Evolutionary conservation across 805 yeast genomes (phyloP), one percentile per base, ranked within the genome.

Genomic region (Suhomyces emberorum): DNA sequence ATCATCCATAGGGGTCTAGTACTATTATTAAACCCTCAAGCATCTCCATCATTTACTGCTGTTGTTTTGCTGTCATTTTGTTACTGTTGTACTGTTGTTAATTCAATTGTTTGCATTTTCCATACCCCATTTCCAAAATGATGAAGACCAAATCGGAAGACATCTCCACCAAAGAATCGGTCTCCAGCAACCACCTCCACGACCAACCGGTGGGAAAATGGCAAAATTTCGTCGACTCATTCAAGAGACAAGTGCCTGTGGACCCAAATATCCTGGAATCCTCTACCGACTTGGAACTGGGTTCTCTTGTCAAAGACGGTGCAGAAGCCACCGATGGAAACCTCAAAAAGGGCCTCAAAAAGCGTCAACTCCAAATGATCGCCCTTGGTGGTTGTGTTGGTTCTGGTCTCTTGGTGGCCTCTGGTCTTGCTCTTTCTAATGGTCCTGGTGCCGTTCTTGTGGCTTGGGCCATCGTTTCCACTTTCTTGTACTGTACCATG

Each of bases 341-440:
- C 15, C 44, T 55, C 15, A 47, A 51, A 28, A 53, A 54, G 28
- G 51, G 52, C 12, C 52, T 57, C 22, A 59, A 57, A 27, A 54
- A 57, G 34, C 39, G 64, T 34, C 67, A 61, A 37, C 38, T 61
- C 7, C 65, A 57, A 42, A 59, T 67, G 60, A 67, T 67, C 32
- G 63, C 70, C 4, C 49, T 67, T 19, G 69, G 70, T 4, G 69
- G 70, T 1, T 65, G 71, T 43, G 66, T 67, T 14, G 72, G 72
- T 0, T 51, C 62, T 19, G 72, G 72, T 4, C 51, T 67, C 28
- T 60, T 67, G 37, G 63, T 67, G 30, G 72, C 64, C 1, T 54
- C 62, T 1, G 72, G 72, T 1, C 42, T 55, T 27, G 67, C 72
- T 11, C 52, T 67, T 25, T 44, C 48, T 20, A 49, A 48, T 15